Evolutionary conservation across 2,329 filamentous ascomycete species (phyloP).

Genomic region (Colletotrichum ledebouriae): DNA sequence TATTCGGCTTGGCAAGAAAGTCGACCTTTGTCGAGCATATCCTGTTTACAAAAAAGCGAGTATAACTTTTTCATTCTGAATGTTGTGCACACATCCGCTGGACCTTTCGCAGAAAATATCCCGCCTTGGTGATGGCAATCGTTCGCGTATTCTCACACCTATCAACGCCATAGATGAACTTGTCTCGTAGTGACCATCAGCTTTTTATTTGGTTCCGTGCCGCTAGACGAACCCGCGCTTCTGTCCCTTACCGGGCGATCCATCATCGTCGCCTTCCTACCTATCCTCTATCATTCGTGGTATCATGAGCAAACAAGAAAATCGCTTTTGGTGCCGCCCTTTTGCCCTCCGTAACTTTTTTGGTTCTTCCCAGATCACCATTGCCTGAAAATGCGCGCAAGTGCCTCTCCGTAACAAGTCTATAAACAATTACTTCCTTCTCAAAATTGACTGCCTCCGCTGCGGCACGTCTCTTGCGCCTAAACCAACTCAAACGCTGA

Average conservation of each 20-base stretch:
- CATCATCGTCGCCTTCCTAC: not conserved
- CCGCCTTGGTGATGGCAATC: no score
- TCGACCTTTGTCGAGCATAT: no score
- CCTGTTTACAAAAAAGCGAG: no score
- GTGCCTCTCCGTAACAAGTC: slow-evolving; percentile 17
- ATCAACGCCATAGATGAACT: no score
- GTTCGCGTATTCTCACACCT: no score
- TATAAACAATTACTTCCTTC: not conserved
- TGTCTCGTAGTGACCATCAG: no score
- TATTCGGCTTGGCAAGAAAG: no score
- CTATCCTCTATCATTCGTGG: slow-evolving; percentile 31
- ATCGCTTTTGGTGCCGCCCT: slow-evolving; percentile 39
- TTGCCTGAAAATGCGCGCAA: slow-evolving; percentile 8
- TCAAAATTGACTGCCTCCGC: not conserved
- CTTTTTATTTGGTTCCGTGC: not conserved
- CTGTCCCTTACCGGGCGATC: slow-evolving; percentile 11
- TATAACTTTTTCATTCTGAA: no score
- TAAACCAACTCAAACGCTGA: no score
- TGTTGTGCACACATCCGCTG: no score
- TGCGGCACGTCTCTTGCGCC: no score
- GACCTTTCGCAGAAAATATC: no score
- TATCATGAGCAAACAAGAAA: slow-evolving; percentile 41
- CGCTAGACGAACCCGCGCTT: not conserved
- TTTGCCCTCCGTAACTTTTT: slow-evolving; percentile 14
- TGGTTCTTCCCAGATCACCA: not conserved